These are phyloP conservation scores for Solanum etuberosum DNA, from an alignment of 257 asterid genomes.

Conservation along the genomic window DNA sequence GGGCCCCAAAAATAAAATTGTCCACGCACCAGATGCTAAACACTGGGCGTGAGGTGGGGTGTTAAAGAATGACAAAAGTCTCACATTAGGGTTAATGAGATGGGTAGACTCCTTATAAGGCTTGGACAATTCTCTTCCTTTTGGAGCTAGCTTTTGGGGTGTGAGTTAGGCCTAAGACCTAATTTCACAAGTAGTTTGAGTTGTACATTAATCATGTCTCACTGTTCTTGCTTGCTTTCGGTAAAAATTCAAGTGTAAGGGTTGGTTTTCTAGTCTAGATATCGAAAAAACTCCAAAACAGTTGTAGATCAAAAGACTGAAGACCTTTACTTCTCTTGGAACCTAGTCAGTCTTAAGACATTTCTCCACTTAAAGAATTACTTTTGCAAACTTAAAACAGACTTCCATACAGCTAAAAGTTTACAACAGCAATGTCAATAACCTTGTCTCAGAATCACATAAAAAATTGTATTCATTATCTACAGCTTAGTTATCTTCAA, in stretches of 20 bases:
- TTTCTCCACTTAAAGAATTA: too few relatives aligned
- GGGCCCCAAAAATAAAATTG: too few relatives aligned
- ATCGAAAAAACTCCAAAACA: background rate
- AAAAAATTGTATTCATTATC: background rate
- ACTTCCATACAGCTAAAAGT: background rate
- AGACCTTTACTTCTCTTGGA: background rate
- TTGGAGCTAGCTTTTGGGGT: too few relatives aligned
- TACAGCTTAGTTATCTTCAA: background rate
- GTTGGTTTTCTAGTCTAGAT: background rate
- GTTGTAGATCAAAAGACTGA: background rate
- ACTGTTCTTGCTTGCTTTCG: background rate
- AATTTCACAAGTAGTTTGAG: background rate
- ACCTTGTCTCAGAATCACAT: background rate
- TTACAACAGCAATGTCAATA: background rate
- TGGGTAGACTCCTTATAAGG: background rate
- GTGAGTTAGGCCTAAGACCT: background rate
- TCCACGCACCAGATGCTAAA: too few relatives aligned
- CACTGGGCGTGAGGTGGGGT: too few relatives aligned
- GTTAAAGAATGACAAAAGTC: too few relatives aligned
- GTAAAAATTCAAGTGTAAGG: background rate
- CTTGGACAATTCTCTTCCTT: background rate
- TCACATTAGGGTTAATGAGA: too few relatives aligned
- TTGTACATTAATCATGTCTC: background rate
- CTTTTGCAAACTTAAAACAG: background rate
- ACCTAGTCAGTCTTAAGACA: background rate